Base-by-base conservation (phyloP, 306 rosid species). In the Boehmeria nivea region DNA sequence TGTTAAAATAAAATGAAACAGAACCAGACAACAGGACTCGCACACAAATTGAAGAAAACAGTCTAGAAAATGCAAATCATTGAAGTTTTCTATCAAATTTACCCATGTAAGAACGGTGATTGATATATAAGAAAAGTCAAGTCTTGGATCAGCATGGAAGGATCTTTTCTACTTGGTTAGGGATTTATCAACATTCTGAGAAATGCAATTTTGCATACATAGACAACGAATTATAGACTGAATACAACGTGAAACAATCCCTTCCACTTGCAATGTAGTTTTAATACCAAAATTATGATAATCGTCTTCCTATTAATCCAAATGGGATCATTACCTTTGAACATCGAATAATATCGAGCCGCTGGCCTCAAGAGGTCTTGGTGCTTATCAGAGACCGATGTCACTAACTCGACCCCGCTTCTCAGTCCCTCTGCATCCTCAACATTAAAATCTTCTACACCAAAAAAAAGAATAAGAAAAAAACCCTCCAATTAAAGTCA, bases 301-400 rank as follows among this genome's bases (percentile, higher is more conserved):
- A 53, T 60, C 56, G 1, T 19, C 2, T 24, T 22, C 34, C 5
- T 20, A 22, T n/a, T 1, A 18, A n/a, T 8, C 39, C 43, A 53
- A 23, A 45, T 27, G 38, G 42, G 46, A 16, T 12, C 13, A 13
- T 21, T 66, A 89, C 97, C 97, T 83, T 70, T 83, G 75, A 83
- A 74, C 56, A 74, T 60, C 37, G 95, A 78, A 79, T 73, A 60
- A 59, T 63, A 64, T 72, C 97, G 83, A 60, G 95, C 73, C 15
- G 89, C 77, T 48, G 97, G 95, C 58, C 97, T 79, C 74, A 82
- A 78, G 59, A 80, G 87, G 45, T 70, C 94, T 66, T 66, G 70
- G 68, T 85, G 87, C 78, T 84, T 90, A 57, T 76, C 83, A 15
- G 95, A 72, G 70, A 71, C 67, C 12, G 91, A 68, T 68, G 66